These are phyloP conservation scores for Sanguinoderma infundibulare DNA, from an alignment of 1,284 basidiomycete genomes.

Conservation along the genomic window DNA sequence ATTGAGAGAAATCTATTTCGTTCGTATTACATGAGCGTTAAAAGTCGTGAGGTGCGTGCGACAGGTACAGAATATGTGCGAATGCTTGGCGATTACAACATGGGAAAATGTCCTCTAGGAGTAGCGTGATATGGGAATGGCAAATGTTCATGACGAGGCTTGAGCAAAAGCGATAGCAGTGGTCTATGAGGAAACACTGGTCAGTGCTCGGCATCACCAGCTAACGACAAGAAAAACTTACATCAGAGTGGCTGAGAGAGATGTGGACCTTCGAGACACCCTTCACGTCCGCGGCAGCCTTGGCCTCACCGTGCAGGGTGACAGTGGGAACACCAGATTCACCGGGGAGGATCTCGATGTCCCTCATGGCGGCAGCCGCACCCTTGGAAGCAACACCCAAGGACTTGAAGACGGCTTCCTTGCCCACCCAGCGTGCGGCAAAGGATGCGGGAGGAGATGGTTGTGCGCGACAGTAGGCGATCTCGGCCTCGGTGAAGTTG, in stretches of 20 bases:
- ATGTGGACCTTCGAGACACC: constrained; percentile 80
- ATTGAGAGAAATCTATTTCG: neutral
- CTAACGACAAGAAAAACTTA: constrained; percentile 41
- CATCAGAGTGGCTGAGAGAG: constrained; percentile 92
- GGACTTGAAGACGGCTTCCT: constrained; percentile 99
- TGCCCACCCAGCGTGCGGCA: constrained; percentile 96
- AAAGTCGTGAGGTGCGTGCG: neutral
- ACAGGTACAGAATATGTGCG: neutral
- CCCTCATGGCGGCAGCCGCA: constrained; percentile 91
- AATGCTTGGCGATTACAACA: constrained; percentile 4
- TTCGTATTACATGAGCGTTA: neutral
- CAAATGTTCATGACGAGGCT: constrained; percentile 45
- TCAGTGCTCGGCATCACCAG: constrained; percentile 8
- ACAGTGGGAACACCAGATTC: constrained; percentile 75
- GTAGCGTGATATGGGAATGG: constrained; percentile 8
- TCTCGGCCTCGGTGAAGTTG: constrained; percentile 94
- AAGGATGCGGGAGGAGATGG: constrained; percentile 90
- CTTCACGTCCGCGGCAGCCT: constrained; percentile 73
- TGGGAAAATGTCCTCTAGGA: neutral
- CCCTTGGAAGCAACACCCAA: constrained; percentile 91
- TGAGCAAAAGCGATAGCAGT: constrained; percentile 85
- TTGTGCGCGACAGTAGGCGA: constrained; percentile 87
- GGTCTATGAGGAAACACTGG: constrained; percentile 49
- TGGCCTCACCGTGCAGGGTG: constrained; percentile 83
- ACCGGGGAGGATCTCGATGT: constrained; percentile 92